A percentile compares a stretch with the other conserved stretches of the same genome.
phyloP scores from a whole-genome alignment of 768 basidiomycete genomes.

The Amanita thiersii region DNA sequence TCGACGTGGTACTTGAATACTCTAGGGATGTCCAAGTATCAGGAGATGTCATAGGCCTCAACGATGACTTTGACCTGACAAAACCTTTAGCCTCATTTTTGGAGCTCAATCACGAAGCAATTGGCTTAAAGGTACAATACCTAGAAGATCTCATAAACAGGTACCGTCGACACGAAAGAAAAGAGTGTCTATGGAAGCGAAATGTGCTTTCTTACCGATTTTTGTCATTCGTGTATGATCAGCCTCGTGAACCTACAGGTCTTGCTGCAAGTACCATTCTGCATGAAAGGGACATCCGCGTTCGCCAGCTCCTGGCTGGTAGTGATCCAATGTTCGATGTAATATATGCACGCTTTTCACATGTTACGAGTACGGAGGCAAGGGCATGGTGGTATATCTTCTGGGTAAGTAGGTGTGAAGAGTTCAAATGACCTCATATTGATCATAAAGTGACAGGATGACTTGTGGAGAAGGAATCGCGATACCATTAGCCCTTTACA shows the following conservation, averaged over 20 bases:
- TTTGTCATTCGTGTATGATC: conserved; percentile 50
- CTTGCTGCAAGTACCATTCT: conserved; percentile 37
- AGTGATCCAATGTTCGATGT: conserved; percentile 38
- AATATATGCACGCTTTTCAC: conserved; percentile 44
- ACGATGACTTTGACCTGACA: conserved; percentile 58
- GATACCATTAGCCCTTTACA: conserved; percentile 43
- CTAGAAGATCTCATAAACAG: conserved; percentile 39
- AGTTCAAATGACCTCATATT: neutral
- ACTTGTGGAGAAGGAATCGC: conserved; percentile 66
- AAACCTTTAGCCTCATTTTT: conserved; percentile 56
- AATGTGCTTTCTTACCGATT: conserved; percentile 55
- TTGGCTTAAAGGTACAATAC: conserved; percentile 29
- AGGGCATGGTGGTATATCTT: conserved; percentile 75
- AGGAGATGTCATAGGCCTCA: conserved; percentile 51
- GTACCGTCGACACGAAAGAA: conserved; percentile 44
- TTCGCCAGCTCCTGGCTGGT: conserved; percentile 39
- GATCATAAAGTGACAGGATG: conserved; percentile 41
- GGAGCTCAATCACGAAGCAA: conserved; percentile 43
- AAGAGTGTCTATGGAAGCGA: conserved; percentile 44
- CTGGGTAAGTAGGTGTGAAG: conserved; percentile 41
- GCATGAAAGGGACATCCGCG: conserved; percentile 46
- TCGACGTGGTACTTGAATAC: conserved; percentile 53
- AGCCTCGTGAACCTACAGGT: conserved; percentile 35
- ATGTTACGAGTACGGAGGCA: conserved; percentile 39
- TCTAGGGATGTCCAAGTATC: conserved; percentile 38